Evolutionary conservation across 192 early-diverging fungal genomes (phyloP).

Genomic region (Entomortierella parvispora): DNA sequence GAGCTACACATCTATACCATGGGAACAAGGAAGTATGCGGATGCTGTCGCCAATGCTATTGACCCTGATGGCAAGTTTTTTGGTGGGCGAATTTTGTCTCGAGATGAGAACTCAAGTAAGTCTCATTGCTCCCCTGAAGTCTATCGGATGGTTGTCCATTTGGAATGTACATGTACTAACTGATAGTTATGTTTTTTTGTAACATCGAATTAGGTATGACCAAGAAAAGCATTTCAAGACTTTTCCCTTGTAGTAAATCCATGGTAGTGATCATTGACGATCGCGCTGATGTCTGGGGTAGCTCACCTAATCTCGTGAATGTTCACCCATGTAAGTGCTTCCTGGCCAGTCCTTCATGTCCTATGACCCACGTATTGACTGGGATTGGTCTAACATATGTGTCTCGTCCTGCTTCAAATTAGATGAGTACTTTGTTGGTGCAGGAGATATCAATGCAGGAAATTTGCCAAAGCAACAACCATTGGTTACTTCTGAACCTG

Average conservation of each 20-base stretch:
- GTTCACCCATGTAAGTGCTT: conserved; percentile 83
- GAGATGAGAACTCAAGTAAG: conserved; percentile 92
- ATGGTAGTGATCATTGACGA: conserved; percentile 99
- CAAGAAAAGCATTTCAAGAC: conserved; percentile 80
- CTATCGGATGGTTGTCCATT: neutral
- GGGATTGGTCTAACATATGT: neutral
- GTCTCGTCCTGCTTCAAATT: too few species aligned
- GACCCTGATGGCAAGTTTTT: conserved; percentile 87
- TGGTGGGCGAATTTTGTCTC: conserved; percentile 87
- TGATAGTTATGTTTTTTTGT: neutral
- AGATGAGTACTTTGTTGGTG: conserved; percentile 95
- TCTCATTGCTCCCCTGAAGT: neutral
- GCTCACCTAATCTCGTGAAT: conserved; percentile 89
- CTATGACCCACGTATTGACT: neutral
- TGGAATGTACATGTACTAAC: neutral
- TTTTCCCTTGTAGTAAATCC: conserved; percentile 94
- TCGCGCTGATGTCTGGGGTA: conserved; percentile 94
- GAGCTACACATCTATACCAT: conserved; percentile 99
- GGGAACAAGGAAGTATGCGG: conserved; percentile 95
- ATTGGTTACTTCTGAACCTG: conserved; percentile 1
- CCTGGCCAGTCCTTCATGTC: neutral
- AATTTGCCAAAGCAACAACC: conserved; percentile 59
- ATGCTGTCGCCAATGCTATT: conserved; percentile 84
- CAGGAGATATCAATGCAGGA: conserved; percentile 95
- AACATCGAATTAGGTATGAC: conserved; percentile 63